Conservation (phyloP, 164 flowering plant genomes). For the Nelumbo lutea region DNA sequence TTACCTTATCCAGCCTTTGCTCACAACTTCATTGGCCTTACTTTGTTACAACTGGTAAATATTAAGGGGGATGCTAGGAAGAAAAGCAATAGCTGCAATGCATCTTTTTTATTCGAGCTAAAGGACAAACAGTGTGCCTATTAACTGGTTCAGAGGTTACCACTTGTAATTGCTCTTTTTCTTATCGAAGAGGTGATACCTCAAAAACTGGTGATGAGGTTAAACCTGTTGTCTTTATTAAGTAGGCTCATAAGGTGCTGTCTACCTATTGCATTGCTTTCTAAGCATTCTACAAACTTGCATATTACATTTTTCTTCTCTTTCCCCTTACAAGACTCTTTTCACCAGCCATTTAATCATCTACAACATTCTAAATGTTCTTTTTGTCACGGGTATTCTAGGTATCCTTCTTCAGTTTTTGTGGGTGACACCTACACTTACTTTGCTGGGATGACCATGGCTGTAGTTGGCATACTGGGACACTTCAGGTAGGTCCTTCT, state of each 20-base stretch:
- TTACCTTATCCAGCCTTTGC: slow-evolving; percentile 82
- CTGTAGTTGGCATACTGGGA: slow-evolving; percentile 89
- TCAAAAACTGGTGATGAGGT: neutral
- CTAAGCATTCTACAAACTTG: neutral
- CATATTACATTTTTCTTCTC: neutral
- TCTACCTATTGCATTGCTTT: no score
- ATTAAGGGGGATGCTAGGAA: neutral
- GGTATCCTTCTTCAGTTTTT: slow-evolving; percentile 99
- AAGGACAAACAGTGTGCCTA: neutral
- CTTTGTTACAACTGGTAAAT: slow-evolving; percentile 85
- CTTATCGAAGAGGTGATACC: neutral
- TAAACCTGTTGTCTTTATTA: neutral
- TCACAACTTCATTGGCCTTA: slow-evolving; percentile 82
- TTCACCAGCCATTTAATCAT: no score
- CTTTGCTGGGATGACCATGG: slow-evolving; percentile 99
- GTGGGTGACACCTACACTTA: slow-evolving; percentile 97
- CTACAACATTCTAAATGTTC: neutral
- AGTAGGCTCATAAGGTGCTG: no score
- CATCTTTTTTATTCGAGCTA: neutral
- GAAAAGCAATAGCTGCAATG: neutral
- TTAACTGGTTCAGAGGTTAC: neutral
- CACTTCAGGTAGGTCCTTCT: slow-evolving; percentile 67
- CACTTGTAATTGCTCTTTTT: neutral
- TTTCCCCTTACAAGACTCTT: no score
- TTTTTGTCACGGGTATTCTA: slow-evolving; percentile 20